phyloP scores from a whole-genome alignment of 2,329 filamentous ascomycete genomes.

The Diatrype stigma region DNA sequence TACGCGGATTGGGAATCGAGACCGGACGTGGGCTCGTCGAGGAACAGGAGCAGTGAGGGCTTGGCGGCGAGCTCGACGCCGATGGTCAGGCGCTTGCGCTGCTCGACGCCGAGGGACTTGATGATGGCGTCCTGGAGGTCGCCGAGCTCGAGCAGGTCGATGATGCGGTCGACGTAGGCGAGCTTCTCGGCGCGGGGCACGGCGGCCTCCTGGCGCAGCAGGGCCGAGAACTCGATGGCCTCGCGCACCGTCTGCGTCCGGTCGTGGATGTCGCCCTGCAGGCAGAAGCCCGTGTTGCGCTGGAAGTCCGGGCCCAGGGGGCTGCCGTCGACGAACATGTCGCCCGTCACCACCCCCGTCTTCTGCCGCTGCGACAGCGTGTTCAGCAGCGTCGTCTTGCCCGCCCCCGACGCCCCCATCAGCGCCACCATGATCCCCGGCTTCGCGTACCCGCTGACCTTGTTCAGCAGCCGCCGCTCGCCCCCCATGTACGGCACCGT shows the following conservation, averaged over 20 bases:
- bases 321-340: conserved; percentile 68
- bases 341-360: conserved; percentile 59
- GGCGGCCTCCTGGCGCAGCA: conserved; percentile 75
- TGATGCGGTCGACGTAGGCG: conserved; percentile 87
- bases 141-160: conserved; percentile 74
- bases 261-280: conserved; percentile 70
- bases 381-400: conserved; percentile 80
- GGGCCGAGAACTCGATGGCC: conserved; percentile 73
- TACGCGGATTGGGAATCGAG: conserved; percentile 67
- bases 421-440: conserved; percentile 76
- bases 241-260: conserved; percentile 77
- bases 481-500: conserved; percentile 66
- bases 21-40: conserved; percentile 69
- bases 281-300: conserved; percentile 65
- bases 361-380: conserved; percentile 69
- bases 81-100: conserved; percentile 69
- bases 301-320: conserved; percentile 60
- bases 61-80: conserved; percentile 70
- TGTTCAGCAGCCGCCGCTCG: conserved; percentile 58
- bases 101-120: conserved; percentile 61
- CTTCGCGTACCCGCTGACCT: conserved; percentile 73
- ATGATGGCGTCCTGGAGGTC: conserved; percentile 66
- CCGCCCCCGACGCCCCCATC: conserved; percentile 77
- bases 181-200: conserved; percentile 74
- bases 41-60: conserved; percentile 62